Evolutionary conservation across 192 early-diverging fungal genomes (phyloP).

Genomic region (Allomyces arbusculus): DNA sequence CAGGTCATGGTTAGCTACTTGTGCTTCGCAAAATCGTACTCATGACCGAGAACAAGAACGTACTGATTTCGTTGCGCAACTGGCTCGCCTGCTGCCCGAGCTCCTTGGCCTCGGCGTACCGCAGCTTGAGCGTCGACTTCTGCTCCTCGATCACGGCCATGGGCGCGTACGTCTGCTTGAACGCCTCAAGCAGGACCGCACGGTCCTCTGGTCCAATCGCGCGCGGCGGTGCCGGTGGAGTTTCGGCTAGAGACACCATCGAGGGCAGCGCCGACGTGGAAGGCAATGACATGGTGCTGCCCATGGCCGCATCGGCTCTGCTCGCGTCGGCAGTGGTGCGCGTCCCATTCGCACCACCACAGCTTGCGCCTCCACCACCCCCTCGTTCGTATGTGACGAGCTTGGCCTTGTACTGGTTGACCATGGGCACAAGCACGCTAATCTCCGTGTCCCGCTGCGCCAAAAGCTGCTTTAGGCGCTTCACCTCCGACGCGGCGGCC

Average conservation of each 20-base stretch:
- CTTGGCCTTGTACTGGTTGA: constrained; percentile 2
- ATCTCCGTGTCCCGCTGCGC: constrained; percentile 2
- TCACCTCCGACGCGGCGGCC: background rate
- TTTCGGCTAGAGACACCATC: background rate
- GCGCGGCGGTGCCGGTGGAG: background rate
- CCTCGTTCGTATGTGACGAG: too few relatives aligned
- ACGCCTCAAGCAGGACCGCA: constrained; percentile 33
- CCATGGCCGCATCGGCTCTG: too few relatives aligned
- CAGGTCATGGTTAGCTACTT: too few relatives aligned
- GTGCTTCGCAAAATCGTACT: too few relatives aligned
- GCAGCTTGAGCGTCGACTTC: constrained; percentile 25
- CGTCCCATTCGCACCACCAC: too few relatives aligned
- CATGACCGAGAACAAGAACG: background rate
- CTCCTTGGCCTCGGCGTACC: constrained; percentile 28
- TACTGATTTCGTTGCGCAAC: constrained; percentile 25
- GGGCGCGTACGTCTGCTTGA: constrained; percentile 25
- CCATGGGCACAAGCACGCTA: background rate
- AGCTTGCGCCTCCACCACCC: too few relatives aligned
- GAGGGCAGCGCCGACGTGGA: too few relatives aligned
- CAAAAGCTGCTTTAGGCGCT: background rate
- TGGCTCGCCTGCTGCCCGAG: constrained; percentile 24
- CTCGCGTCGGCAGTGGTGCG: too few relatives aligned
- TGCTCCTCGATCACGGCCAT: constrained; percentile 33
- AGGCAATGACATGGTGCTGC: too few relatives aligned
- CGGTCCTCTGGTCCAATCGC: constrained; percentile 17